These are phyloP conservation scores for Malassezia pachydermatis DNA, from an alignment of 1,284 basidiomycete species.

Conservation along the genomic window DNA sequence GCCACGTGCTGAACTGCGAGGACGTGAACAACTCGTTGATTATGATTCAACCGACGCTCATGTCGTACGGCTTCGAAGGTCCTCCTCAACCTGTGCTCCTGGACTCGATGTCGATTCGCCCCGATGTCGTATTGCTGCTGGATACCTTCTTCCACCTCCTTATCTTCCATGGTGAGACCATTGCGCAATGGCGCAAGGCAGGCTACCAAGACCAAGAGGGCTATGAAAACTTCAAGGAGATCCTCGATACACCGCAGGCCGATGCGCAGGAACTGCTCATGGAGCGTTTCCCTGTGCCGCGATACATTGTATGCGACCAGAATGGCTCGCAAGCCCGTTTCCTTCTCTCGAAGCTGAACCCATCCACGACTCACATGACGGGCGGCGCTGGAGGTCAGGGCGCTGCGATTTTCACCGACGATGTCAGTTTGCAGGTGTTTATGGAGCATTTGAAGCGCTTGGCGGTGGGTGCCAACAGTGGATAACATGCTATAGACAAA, in stretches of 20 bases:
- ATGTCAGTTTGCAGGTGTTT: conserved; percentile 57
- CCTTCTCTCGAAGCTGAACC: conserved; percentile 89
- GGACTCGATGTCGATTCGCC: conserved; percentile 94
- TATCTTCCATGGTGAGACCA: conserved; percentile 96
- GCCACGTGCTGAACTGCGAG: conserved; percentile 90
- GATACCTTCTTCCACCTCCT: conserved; percentile 99
- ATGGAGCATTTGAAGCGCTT: conserved; percentile 50
- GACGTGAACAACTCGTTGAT: conserved; percentile 99
- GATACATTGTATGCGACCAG: conserved; percentile 96
- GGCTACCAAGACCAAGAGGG: conserved; percentile 98
- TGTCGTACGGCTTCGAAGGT: conserved; percentile 93
- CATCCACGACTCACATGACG: conserved; percentile 93
- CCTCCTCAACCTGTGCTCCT: conserved; percentile 83
- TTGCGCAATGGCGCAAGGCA: conserved; percentile 97
- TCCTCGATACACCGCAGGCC: conserved; percentile 68
- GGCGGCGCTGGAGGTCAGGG: conserved; percentile 54
- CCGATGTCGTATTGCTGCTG: conserved; percentile 90
- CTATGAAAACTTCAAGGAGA: conserved; percentile 94
- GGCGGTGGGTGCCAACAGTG: conserved; percentile 41
- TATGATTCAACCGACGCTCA: conserved; percentile 98
- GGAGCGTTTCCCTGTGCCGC: conserved; percentile 90
- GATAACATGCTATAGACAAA: conserved; percentile 17
- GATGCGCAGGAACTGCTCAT: conserved; percentile 71
- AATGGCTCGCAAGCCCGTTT: conserved; percentile 95
- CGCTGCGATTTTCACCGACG: conserved; percentile 95